Evolutionary conservation across 805 yeast species (phyloP), one percentile per base, ranked within the genome.

Genomic region (Teunomyces lycoperdinae): DNA sequence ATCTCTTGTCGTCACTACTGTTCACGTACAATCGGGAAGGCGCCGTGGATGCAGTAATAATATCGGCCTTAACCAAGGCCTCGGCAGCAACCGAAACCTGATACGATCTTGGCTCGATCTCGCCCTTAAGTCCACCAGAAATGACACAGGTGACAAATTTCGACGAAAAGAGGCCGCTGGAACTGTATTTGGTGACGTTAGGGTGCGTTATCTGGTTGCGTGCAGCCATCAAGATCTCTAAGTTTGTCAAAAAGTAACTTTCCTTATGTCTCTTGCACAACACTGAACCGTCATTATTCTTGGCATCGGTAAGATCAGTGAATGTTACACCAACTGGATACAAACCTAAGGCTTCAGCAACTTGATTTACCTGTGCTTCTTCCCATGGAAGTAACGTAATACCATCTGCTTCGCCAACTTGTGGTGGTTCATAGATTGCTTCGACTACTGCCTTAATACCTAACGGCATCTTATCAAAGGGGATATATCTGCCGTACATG

Each of bases 371-470:
- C 11, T 73, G 63, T 1, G 59, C 61, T 48, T 83, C 78, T 30
- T 78, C 83, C 79, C 78, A 89, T 1, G 63, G 61, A 42, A 76
- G 68, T 42, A 80, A 64, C 0, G 89, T 78, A 16, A 94, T 58
- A 0, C 98, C 97, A 66, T 94, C 99, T 44, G 80, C 78, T 56
- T 87, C 96, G 55, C 86, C 91, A 2, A 76, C 70, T 65, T 94
- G 99, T 6, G 95, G 86, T 0, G 97, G 95, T 62, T 94, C 99
- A 66, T 87, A 89, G 20, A 94, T 89, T 2, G 95, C 92, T 58
- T 92, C 94, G 1, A 94, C 97, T 38, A 86, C 88, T 1, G 96
- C 97, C 64, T 91, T 92, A 47, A 90, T 84, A 1, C 99, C 99
- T 26, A 94, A 71, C 1, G 99, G 99, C 1, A 87, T 94, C 57